Percentiles rank a stretch among this genome's conserved stretches.
Evolutionary conservation across 2,329 filamentous ascomycete species (phyloP).

Genomic region (Paramyrothecium roridum): DNA sequence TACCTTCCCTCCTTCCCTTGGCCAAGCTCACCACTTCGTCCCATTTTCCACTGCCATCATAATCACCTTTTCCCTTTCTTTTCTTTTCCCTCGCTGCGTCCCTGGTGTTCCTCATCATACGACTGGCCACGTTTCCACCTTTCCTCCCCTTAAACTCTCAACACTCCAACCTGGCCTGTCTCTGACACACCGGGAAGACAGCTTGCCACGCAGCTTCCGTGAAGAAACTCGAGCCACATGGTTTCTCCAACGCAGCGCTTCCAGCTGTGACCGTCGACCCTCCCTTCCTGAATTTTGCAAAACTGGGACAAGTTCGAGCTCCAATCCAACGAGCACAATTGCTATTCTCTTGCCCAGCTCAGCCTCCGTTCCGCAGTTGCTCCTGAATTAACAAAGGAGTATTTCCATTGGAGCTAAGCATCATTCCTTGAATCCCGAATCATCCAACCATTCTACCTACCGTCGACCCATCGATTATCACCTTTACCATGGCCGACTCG

Average conservation of each 20-base stretch:
- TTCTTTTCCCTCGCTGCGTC: constrained; percentile 1
- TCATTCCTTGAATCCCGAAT: background rate
- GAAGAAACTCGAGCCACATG: constrained; percentile 29
- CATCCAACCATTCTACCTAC: background rate
- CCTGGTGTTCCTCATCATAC: background rate
- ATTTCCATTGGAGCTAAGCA: background rate
- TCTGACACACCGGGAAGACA: background rate
- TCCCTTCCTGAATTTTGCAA: constrained; percentile 1
- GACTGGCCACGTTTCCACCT: background rate
- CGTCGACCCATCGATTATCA: background rate
- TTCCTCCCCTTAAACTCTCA: background rate
- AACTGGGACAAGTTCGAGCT: background rate
- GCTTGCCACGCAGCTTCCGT: constrained; percentile 8
- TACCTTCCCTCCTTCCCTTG: constrained; percentile 11
- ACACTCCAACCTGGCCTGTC: background rate
- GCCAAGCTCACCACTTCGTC: constrained; percentile 16
- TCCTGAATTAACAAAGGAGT: background rate
- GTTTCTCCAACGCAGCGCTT: constrained; percentile 16
- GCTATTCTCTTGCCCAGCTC: too few relatives aligned
- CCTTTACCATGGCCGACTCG: constrained; percentile 25
- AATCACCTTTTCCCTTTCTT: constrained; percentile 7
- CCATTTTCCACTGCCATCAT: constrained; percentile 5
- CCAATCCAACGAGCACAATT: background rate
- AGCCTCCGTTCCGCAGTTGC: too few relatives aligned
- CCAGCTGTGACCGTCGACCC: constrained; percentile 9